Evolutionary conservation across 495 filamentous ascomycete genomes (phyloP).

Genomic region (Recurvomyces mirabilis): DNA sequence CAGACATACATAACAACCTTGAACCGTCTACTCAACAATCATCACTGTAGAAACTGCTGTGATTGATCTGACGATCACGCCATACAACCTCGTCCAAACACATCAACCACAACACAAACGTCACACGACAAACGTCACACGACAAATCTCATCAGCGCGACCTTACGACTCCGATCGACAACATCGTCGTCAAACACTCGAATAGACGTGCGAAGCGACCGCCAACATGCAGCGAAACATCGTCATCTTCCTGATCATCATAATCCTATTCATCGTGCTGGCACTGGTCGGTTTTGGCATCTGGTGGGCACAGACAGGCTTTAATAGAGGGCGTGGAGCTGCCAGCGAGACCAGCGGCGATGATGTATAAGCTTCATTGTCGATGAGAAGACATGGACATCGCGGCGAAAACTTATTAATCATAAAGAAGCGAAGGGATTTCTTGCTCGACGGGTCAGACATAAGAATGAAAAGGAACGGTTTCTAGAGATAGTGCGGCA

Average conservation of each 20-base stretch:
- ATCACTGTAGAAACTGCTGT: no score
- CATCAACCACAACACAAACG: no score
- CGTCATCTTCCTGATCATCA: constrained; percentile 36
- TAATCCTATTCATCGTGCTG: constrained; percentile 36
- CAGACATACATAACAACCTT: no score
- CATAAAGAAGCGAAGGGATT: neutral
- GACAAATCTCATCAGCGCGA: no score
- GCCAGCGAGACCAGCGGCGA: constrained; percentile 14
- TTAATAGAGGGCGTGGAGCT: constrained; percentile 7
- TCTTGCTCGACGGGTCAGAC: neutral
- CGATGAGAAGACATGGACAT: no score
- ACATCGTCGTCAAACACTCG: neutral
- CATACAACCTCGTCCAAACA: no score
- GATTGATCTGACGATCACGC: no score
- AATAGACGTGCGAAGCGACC: constrained; percentile 4
- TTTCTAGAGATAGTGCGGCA: neutral
- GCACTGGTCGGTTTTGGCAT: constrained; percentile 32
- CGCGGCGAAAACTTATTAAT: neutral
- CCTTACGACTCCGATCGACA: no score
- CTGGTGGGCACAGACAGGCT: constrained; percentile 30
- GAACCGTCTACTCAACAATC: no score
- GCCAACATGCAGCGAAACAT: constrained; percentile 35
- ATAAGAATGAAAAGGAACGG: neutral
- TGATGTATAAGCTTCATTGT: no score
- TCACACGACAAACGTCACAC: no score